phyloP scores from a whole-genome alignment of 2,329 filamentous ascomycete species.

The Colletotrichum sp. region DNA sequence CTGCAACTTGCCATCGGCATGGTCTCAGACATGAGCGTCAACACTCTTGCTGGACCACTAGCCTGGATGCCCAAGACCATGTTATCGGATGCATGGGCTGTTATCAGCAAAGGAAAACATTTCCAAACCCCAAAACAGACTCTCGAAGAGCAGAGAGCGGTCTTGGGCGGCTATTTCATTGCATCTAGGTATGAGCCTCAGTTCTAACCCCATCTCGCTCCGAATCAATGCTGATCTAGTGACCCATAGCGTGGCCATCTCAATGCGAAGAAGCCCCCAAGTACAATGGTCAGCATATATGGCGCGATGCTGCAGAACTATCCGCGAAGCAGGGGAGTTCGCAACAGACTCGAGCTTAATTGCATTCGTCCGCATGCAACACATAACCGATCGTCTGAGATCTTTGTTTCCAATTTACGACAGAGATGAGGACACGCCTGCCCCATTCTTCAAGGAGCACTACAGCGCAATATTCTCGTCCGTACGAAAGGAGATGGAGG shows the following conservation, averaged over 20 bases:
- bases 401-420: slow-evolving; percentile 28
- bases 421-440: background rate
- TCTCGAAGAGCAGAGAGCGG: slow-evolving; percentile 41
- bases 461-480: slow-evolving; percentile 37
- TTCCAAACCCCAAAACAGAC: slow-evolving; percentile 28
- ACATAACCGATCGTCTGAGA: slow-evolving; percentile 32
- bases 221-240: background rate
- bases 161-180: slow-evolving; percentile 45
- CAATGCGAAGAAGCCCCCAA: slow-evolving; percentile 36
- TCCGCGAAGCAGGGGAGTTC: slow-evolving; percentile 25
- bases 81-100: slow-evolving; percentile 35
- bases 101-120: slow-evolving; percentile 21
- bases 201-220: background rate
- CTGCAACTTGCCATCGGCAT: slow-evolving; percentile 43
- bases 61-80: slow-evolving; percentile 30
- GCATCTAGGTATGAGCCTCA: slow-evolving; percentile 33
- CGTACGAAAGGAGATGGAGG: slow-evolving; percentile 36
- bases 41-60: slow-evolving; percentile 23
- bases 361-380: slow-evolving; percentile 37
- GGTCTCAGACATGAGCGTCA: slow-evolving; percentile 42
- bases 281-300: slow-evolving; percentile 38
- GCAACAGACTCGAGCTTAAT: slow-evolving; percentile 28
- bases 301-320: slow-evolving; percentile 34
- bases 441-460: slow-evolving; percentile 26
- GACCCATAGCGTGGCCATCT: slow-evolving; percentile 23